These are phyloP conservation scores for Rhynchosporium secalis DNA, from an alignment of 2,329 filamentous ascomycete genomes.

Conservation along the genomic window DNA sequence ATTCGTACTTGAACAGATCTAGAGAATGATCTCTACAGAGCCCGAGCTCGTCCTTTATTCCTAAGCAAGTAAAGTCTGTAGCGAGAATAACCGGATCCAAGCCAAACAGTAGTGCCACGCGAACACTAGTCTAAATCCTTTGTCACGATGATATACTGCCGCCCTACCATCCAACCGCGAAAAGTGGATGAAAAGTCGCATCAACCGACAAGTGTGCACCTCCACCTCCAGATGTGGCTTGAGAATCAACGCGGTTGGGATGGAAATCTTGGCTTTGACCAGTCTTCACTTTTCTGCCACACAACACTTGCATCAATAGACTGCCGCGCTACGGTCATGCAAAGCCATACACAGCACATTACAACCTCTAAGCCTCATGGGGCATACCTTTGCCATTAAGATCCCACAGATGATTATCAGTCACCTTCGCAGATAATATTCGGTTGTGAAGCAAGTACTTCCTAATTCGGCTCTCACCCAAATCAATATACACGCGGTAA, in stretches of 20 bases:
- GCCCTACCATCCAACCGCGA: conserved; percentile 10
- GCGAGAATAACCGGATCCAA: background rate
- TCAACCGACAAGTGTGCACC: background rate
- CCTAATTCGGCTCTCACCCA: background rate
- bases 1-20: conserved; percentile 3
- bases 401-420: background rate
- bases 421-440: conserved; percentile 11
- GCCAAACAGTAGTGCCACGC: background rate
- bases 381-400: conserved; percentile 12
- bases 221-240: conserved; percentile 8
- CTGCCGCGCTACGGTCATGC: conserved; percentile 2
- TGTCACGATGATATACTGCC: conserved; percentile 18
- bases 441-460: conserved; percentile 11
- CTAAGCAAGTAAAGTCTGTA: background rate
- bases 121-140: background rate
- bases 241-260: background rate
- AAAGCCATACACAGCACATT: conserved; percentile 10
- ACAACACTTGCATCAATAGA: conserved; percentile 12
- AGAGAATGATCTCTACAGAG: background rate
- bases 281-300: conserved; percentile 9
- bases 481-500: too few species aligned
- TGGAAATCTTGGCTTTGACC: background rate
- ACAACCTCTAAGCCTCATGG: conserved; percentile 16
- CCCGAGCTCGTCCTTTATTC: background rate
- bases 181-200: background rate